These are phyloP conservation scores for Krasilnikovozyma curviuscula DNA, from an alignment of 768 basidiomycete species.

Conservation along the genomic window DNA sequence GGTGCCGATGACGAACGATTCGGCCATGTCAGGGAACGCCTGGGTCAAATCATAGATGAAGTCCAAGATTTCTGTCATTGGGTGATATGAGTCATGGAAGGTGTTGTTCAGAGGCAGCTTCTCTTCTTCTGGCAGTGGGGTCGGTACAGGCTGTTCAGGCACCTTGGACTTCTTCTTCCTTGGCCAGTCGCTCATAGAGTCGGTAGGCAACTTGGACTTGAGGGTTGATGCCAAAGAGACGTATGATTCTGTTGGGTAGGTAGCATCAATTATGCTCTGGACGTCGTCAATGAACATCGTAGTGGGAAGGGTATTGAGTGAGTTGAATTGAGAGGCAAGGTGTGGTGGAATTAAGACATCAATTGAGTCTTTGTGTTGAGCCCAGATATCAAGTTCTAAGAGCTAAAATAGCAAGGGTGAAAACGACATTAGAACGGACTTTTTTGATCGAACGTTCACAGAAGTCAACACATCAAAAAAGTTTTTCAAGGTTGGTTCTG, in stretches of 20 bases:
- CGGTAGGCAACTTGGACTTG: neutral
- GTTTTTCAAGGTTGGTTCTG: no score
- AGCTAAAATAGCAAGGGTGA: no score
- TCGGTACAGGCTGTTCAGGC: neutral
- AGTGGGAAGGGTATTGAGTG: no score
- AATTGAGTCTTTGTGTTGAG: neutral
- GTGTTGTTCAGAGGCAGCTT: neutral
- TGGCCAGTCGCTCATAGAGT: neutral
- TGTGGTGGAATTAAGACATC: conserved; percentile 4
- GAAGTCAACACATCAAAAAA: no score
- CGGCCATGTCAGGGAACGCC: conserved; percentile 33
- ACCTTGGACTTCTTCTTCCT: neutral
- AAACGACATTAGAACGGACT: no score
- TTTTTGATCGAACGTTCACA: no score
- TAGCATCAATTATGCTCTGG: neutral
- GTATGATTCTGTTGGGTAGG: neutral
- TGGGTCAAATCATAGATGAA: conserved; percentile 37
- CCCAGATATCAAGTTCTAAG: conserved; percentile 9
- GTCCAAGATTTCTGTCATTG: conserved; percentile 35
- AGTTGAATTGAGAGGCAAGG: no score
- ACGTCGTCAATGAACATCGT: neutral
- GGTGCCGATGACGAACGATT: conserved; percentile 37
- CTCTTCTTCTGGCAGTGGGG: no score
- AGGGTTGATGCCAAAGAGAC: neutral
- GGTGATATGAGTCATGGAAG: conserved; percentile 37